A percentile compares a stretch with the other conserved stretches of the same genome.
These are phyloP conservation scores for Sabuloglossum arenarium DNA, from an alignment of 495 filamentous ascomycete species.

Conservation along the genomic window DNA sequence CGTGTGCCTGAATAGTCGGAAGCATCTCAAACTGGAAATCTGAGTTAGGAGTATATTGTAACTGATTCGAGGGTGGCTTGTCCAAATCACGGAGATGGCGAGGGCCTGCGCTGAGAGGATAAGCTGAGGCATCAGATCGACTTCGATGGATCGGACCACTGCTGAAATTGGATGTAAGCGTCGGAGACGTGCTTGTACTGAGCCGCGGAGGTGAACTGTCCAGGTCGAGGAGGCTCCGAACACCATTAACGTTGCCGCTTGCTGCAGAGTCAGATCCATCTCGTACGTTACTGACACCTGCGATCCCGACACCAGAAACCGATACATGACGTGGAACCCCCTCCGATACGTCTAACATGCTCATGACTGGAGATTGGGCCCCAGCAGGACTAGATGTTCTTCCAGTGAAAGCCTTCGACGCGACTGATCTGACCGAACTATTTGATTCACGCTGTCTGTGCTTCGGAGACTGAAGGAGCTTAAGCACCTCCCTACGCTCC, in stretches of 20 bases:
- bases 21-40: slow-evolving; percentile 12
- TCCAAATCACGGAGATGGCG: neutral
- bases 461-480: slow-evolving; percentile 29
- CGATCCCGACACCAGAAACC: slow-evolving; percentile 17
- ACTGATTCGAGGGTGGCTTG: neutral
- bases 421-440: neutral
- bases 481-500: slow-evolving; percentile 49
- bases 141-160: slow-evolving; percentile 1
- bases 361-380: slow-evolving; percentile 32
- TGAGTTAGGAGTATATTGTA: neutral
- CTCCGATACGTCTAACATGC: slow-evolving; percentile 36
- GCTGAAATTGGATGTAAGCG: neutral
- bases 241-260: neutral
- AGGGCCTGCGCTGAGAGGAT: neutral
- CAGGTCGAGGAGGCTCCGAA: neutral
- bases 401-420: neutral
- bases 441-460: neutral
- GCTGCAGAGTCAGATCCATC: slow-evolving; percentile 5
- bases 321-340: slow-evolving; percentile 22
- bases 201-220: slow-evolving; percentile 1
- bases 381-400: slow-evolving; percentile 21
- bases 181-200: slow-evolving; percentile 2
- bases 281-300: slow-evolving; percentile 8
- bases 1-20: slow-evolving; percentile 5
- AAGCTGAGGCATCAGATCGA: slow-evolving; percentile 3